Evolutionary conservation across 768 basidiomycete genomes (phyloP), one percentile per base, ranked within the genome.

Genomic region (Hortiboletus campestris): DNA sequence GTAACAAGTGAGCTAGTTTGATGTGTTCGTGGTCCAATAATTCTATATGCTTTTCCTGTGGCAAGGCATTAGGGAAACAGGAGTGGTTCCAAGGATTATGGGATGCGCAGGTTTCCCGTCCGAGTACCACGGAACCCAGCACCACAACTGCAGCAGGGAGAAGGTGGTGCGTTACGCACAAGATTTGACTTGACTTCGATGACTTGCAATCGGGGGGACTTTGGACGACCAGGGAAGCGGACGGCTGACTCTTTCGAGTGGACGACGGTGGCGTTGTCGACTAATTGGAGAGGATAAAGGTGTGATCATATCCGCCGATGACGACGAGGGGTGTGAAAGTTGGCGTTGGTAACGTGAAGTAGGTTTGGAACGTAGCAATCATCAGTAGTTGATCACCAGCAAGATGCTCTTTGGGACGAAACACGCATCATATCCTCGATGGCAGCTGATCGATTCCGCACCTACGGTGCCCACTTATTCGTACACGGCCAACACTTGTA

Each of bases 1-100:
- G 61, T 86, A 89, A 4, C 63, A 59, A 5, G 76, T 63, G 28
- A 84, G n/a, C n/a, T n/a, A n/a, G 44, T 43, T 72, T 69, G 44
- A 86, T 72, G 38, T 71, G 78, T 0, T 59, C 65, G 29, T 77
- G 67, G 32, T 74, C 71, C 34, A 82, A 64, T 2, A 72, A 57
- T 14, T 74, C 64, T 13, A 51, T 53, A 0, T 70, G 68, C 38
- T 45, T 61, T 42, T 59, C 62, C 68, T 69, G 41, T 48, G 40
- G 14, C 17, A 35, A 47, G 17, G 32, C 32, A n/a, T n/a, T n/a
- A n/a, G n/a, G n/a, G n/a, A n/a, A n/a, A n/a, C n/a, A n/a, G n/a
- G n/a, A n/a, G n/a, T n/a, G n/a, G n/a, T n/a, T n/a, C n/a, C n/a
- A n/a, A n/a, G n/a, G n/a, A n/a, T n/a, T n/a, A n/a, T n/a, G n/a